Evolutionary conservation across 495 filamentous ascomycete genomes (phyloP).

Genomic region (Apodospora peruviana): DNA sequence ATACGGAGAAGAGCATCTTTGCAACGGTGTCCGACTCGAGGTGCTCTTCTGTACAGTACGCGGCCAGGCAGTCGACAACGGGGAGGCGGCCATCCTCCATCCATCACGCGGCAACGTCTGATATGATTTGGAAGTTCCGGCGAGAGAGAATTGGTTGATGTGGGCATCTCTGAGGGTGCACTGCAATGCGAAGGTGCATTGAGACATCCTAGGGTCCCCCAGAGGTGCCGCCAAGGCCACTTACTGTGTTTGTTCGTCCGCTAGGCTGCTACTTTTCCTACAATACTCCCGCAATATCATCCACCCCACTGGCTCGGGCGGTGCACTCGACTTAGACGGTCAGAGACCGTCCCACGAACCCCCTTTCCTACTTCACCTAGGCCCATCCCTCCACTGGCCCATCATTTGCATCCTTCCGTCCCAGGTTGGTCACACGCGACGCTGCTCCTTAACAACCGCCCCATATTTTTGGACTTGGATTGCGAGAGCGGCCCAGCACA

Average conservation of each 20-base stretch:
- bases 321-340: background rate
- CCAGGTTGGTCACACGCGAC: background rate
- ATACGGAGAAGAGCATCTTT: too few species aligned
- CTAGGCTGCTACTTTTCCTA: conserved; percentile 28
- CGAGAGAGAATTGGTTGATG: too few species aligned
- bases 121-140: too few species aligned
- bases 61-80: too few species aligned
- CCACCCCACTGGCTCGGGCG: background rate
- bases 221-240: background rate
- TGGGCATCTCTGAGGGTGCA: too few species aligned
- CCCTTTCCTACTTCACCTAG: background rate
- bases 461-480: background rate
- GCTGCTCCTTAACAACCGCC: background rate
- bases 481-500: background rate
- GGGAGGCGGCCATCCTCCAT: too few species aligned
- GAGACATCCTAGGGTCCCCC: conserved; percentile 6
- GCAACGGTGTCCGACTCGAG: too few species aligned
- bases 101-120: too few species aligned
- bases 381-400: background rate
- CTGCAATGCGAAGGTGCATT: background rate
- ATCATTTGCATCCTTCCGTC: background rate
- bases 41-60: too few species aligned
- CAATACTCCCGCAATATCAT: conserved; percentile 1
- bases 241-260: conserved; percentile 2
- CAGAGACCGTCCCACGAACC: background rate